Conservation (phyloP, 1,284 basidiomycete species). For the Pseudozyma flocculosa region DNA sequence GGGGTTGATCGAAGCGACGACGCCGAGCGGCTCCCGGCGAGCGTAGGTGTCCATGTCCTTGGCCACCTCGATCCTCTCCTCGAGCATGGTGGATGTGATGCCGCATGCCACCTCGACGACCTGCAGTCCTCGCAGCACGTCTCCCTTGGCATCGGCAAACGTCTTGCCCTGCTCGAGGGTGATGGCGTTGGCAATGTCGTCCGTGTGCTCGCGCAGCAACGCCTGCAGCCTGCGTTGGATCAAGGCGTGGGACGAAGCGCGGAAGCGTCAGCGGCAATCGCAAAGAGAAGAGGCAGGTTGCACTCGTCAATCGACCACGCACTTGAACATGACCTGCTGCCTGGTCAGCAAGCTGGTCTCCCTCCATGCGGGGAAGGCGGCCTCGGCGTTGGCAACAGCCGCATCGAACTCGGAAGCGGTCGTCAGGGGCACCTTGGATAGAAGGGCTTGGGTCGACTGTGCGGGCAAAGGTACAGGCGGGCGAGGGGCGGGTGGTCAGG, state of each 20-base stretch:
- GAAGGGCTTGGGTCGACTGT: slow-evolving; percentile 75
- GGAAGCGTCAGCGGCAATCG: too few species aligned
- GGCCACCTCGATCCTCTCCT: slow-evolving; percentile 86
- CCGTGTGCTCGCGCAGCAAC: slow-evolving; percentile 59
- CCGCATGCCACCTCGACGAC: slow-evolving; percentile 87
- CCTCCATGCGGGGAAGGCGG: slow-evolving; percentile 88
- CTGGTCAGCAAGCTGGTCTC: slow-evolving; percentile 79
- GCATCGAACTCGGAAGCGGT: slow-evolving; percentile 77
- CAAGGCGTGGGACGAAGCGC: neutral
- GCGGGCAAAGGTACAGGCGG: slow-evolving; percentile 58
- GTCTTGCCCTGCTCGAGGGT: slow-evolving; percentile 58
- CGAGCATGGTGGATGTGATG: slow-evolving; percentile 79
- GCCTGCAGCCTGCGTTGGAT: slow-evolving; percentile 47
- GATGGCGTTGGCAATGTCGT: slow-evolving; percentile 58
- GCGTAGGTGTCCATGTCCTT: slow-evolving; percentile 97
- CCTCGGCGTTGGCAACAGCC: slow-evolving; percentile 81
- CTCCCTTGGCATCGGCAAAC: slow-evolving; percentile 81
- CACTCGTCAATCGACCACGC: slow-evolving; percentile 5
- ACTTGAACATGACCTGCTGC: slow-evolving; percentile 85
- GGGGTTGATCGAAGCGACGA: slow-evolving; percentile 46
- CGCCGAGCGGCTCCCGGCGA: slow-evolving; percentile 69
- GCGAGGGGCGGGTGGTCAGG: too few species aligned
- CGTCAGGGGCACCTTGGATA: slow-evolving; percentile 87
- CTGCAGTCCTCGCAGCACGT: slow-evolving; percentile 88
- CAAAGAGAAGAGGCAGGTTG: too few species aligned